Evolutionary conservation across 768 basidiomycete genomes (phyloP).

Genomic region (Roridomyces roridus): DNA sequence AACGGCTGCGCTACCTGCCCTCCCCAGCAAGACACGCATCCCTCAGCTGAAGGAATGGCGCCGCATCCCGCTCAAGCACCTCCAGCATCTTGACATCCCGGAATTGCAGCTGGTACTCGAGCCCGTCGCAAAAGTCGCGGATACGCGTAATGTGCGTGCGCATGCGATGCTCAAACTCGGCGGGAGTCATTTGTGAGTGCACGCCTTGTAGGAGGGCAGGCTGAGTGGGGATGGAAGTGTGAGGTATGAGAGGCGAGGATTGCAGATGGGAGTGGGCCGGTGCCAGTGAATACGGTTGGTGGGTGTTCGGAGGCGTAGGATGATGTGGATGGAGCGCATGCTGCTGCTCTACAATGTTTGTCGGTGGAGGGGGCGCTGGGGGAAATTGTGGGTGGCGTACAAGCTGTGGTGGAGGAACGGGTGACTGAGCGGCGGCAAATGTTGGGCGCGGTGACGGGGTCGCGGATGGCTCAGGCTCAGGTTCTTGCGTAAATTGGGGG

Average conservation of each 20-base stretch:
- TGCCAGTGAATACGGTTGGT: too few relatives aligned
- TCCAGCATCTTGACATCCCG: constrained; percentile 50
- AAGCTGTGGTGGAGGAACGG: too few relatives aligned
- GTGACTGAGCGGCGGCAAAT: too few relatives aligned
- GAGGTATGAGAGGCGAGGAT: neutral
- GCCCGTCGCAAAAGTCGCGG: constrained; percentile 50
- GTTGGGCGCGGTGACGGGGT: neutral
- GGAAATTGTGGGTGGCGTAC: too few relatives aligned
- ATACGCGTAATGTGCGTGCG: constrained; percentile 47
- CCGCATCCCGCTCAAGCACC: constrained; percentile 48
- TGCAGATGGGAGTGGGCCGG: neutral
- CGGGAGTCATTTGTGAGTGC: neutral
- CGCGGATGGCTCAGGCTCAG: neutral
- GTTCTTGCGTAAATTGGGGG: neutral
- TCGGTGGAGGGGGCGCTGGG: too few relatives aligned
- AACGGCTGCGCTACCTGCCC: constrained; percentile 39
- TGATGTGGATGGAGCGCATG: too few relatives aligned
- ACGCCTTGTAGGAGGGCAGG: neutral
- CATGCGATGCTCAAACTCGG: constrained; percentile 41
- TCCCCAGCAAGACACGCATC: constrained; percentile 48
- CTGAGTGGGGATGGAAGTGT: neutral
- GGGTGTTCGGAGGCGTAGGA: too few relatives aligned
- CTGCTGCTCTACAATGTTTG: too few relatives aligned
- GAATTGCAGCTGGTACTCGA: constrained; percentile 55
- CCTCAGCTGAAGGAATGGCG: constrained; percentile 44